Conservation (phyloP, 2,329 filamentous ascomycete species). For the Alternaria gaisen region DNA sequence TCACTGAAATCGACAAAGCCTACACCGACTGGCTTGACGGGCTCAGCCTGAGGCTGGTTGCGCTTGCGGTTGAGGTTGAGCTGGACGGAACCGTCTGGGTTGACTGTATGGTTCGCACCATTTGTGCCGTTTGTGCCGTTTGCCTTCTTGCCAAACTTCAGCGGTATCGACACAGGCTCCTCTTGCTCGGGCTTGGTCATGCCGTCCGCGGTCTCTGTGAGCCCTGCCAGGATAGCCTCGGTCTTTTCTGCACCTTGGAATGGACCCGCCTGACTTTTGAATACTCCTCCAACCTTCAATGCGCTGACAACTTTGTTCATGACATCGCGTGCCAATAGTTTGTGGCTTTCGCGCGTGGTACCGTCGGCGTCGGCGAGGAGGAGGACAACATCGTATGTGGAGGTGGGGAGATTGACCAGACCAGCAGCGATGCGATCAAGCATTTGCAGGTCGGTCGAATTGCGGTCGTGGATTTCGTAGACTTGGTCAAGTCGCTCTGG, state of each 20-base stretch:
- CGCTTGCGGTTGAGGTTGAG: slow-evolving; percentile 54
- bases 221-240: slow-evolving; percentile 86
- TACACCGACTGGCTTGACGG: slow-evolving; percentile 46
- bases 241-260: slow-evolving; percentile 66
- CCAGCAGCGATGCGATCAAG: slow-evolving; percentile 89
- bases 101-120: slow-evolving; percentile 33
- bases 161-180: slow-evolving; percentile 64
- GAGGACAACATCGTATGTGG: slow-evolving; percentile 84
- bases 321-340: slow-evolving; percentile 72
- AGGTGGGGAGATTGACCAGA: slow-evolving; percentile 76
- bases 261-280: slow-evolving; percentile 74
- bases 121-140: slow-evolving; percentile 37
- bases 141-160: slow-evolving; percentile 72
- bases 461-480: slow-evolving; percentile 76
- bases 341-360: slow-evolving; percentile 66
- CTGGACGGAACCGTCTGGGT: slow-evolving; percentile 50
- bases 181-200: slow-evolving; percentile 77
- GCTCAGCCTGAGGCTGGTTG: slow-evolving; percentile 51
- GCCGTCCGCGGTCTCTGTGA: slow-evolving; percentile 69
- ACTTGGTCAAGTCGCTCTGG: slow-evolving; percentile 78
- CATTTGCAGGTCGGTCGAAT: slow-evolving; percentile 91
- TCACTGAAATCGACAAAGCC: slow-evolving; percentile 69
- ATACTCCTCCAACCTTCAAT: slow-evolving; percentile 72
- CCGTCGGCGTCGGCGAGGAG: slow-evolving; percentile 82
- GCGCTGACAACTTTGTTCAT: slow-evolving; percentile 74